Conservation (phyloP, 2,329 filamentous ascomycete species). For the Knoxdaviesia capensis region DNA sequence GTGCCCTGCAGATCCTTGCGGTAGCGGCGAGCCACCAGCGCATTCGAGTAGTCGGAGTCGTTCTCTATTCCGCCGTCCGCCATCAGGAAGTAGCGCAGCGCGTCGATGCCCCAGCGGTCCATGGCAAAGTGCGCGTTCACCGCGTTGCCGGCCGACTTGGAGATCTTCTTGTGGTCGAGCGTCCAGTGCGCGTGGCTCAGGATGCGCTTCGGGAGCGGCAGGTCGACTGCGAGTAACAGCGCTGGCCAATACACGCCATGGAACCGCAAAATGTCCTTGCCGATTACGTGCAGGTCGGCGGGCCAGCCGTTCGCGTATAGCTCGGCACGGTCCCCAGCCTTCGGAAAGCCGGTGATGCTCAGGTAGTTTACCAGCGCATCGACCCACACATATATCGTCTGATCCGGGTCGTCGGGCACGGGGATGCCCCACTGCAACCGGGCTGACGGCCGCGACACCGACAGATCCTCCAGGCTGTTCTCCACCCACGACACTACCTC, state of each 20-base stretch:
- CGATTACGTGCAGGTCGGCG: constrained; percentile 77
- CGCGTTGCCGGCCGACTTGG: constrained; percentile 85
- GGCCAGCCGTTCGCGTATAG: constrained; percentile 39
- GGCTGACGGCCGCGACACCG: constrained; percentile 62
- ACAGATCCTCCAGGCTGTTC: constrained; percentile 66
- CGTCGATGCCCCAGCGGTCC: constrained; percentile 71
- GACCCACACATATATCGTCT: constrained; percentile 97
- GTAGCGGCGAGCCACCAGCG: constrained; percentile 53
- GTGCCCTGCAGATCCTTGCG: constrained; percentile 58
- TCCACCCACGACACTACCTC: constrained; percentile 61
- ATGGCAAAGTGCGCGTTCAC: constrained; percentile 88
- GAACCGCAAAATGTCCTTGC: constrained; percentile 92
- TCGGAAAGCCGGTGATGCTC: constrained; percentile 68
- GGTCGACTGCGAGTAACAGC: constrained; percentile 69
- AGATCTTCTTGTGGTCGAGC: constrained; percentile 82
- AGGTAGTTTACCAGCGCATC: constrained; percentile 91
- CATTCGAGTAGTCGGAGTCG: constrained; percentile 75
- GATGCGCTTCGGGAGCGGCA: constrained; percentile 60
- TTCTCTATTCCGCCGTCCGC: constrained; percentile 56
- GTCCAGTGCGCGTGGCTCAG: constrained; percentile 93
- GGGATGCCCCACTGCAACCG: constrained; percentile 74
- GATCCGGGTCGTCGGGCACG: constrained; percentile 63
- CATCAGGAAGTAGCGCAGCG: constrained; percentile 76
- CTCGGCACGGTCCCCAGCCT: constrained; percentile 6
- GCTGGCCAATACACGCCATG: constrained; percentile 98